Conservation (phyloP, 495 filamentous ascomycete species). For the Penicillium silybi region DNA sequence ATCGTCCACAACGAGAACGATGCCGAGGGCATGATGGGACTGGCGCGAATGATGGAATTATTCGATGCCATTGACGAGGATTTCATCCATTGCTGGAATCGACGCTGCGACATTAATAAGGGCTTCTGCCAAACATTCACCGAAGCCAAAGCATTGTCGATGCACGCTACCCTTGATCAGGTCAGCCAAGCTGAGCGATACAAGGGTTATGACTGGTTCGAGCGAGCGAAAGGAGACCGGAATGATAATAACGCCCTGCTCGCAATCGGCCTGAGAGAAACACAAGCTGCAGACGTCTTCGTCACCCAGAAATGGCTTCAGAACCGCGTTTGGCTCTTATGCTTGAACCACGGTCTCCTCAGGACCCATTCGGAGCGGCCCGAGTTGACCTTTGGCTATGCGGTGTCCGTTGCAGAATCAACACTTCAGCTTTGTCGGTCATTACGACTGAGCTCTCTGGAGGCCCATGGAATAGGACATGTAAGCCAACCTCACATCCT, state of each 20-base stretch:
- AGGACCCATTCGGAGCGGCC: slow-evolving; percentile 48
- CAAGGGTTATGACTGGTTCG: slow-evolving; percentile 65
- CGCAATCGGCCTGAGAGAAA: slow-evolving; percentile 55
- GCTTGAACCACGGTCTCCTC: slow-evolving; percentile 50
- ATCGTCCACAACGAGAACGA: slow-evolving; percentile 44
- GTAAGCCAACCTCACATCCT: slow-evolving; percentile 40
- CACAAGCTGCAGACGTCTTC: slow-evolving; percentile 64
- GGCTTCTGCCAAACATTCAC: slow-evolving; percentile 36
- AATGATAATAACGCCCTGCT: slow-evolving; percentile 35
- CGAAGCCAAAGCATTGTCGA: slow-evolving; percentile 31
- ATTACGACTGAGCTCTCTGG: slow-evolving; percentile 61
- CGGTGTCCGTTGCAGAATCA: slow-evolving; percentile 64
- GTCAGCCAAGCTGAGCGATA: slow-evolving; percentile 32
- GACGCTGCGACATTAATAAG: slow-evolving; percentile 30
- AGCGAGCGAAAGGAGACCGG: slow-evolving; percentile 34
- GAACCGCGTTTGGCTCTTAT: slow-evolving; percentile 74
- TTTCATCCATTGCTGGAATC: slow-evolving; percentile 41
- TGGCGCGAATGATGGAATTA: slow-evolving; percentile 39
- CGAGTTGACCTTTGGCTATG: slow-evolving; percentile 63
- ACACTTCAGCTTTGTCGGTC: slow-evolving; percentile 61
- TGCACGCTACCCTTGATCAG: slow-evolving; percentile 31
- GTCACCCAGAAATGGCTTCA: slow-evolving; percentile 82
- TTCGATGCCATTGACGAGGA: slow-evolving; percentile 43
- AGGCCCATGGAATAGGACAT: slow-evolving; percentile 68
- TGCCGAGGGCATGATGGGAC: slow-evolving; percentile 42